Conservation (phyloP, 2,329 filamentous ascomycete genomes). For the Epichloe glyceriae region DNA sequence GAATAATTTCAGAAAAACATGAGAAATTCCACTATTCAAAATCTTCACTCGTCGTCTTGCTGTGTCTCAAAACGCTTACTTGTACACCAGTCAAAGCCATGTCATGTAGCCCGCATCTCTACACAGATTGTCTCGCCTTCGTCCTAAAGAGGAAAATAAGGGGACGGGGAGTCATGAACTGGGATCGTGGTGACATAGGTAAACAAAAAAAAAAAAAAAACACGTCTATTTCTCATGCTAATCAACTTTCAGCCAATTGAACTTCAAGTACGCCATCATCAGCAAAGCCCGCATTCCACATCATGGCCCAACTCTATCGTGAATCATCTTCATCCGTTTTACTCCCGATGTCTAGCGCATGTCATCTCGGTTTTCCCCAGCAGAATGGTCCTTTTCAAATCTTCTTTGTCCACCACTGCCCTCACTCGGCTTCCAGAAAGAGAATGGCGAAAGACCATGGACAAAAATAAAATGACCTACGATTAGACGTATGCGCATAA, state of each 20-base stretch:
- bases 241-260: slow-evolving; percentile 13
- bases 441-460: too few relatives aligned
- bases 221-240: slow-evolving; percentile 23
- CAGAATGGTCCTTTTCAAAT: background rate
- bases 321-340: slow-evolving; percentile 4
- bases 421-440: too few relatives aligned
- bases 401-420: too few relatives aligned
- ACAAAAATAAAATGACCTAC: too few relatives aligned
- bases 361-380: background rate
- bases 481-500: too few relatives aligned
- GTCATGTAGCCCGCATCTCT: too few relatives aligned
- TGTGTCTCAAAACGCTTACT: background rate
- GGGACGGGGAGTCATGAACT: background rate
- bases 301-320: slow-evolving; percentile 11
- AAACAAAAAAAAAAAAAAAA: background rate
- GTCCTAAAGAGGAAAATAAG: too few relatives aligned
- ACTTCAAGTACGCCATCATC: slow-evolving; percentile 18
- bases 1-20: background rate
- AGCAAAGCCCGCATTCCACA: background rate
- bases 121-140: too few relatives aligned
- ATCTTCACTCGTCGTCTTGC: background rate
- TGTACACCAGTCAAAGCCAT: too few relatives aligned
- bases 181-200: background rate
- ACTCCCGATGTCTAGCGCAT: background rate
- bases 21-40: background rate